Base-by-base conservation (phyloP, 305 asterid species). In the Withania somnifera region DNA sequence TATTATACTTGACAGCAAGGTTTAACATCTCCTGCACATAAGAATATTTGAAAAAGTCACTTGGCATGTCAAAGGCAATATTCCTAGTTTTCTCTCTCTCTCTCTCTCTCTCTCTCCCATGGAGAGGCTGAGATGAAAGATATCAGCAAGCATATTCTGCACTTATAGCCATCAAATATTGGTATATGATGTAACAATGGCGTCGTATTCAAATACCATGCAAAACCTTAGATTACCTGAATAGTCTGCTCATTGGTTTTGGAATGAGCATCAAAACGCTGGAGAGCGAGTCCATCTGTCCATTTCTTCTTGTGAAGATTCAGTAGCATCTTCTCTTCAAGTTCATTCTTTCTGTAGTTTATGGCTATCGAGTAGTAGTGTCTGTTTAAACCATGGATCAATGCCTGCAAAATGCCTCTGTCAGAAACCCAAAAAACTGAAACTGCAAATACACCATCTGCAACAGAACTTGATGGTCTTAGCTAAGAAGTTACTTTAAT, bases 301-400 rank as follows among this genome's bases (percentile, higher is more conserved):
- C 99, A 94, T 83, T 94, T 97, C 85, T 94, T 97, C 90, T 94
- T 97, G 88, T 97, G 98, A 80, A 97, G 99, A 86, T 96, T 96
- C 84, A 96, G 86, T 69, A 96, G 92, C 99, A 96, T 96, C 91
- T 96, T 96, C 91, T 96, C 99, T 90, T 96, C 99, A 52, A 96
- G 98, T 86, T 96, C 98, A 82, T 96, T 94, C 90, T 96, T 96
- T 81, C 99, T 87, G 88, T 96, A 96, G 87, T 94, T 96, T 77
- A 96, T 96, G 86, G 98, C 98, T 63, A 96, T 94, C 75, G 99
- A 96, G 83, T 96, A 96, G 81, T 96, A 96, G 84, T 96, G 99
- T 84, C 98, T 86, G 85, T 96, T 96, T 93, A 96, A 77, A 80
- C 99, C 99, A 84, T 96, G 99, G 84, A 96, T 94, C 85, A 96